phyloP scores from a whole-genome alignment of 768 basidiomycete genomes.

The Trametes elegans region DNA sequence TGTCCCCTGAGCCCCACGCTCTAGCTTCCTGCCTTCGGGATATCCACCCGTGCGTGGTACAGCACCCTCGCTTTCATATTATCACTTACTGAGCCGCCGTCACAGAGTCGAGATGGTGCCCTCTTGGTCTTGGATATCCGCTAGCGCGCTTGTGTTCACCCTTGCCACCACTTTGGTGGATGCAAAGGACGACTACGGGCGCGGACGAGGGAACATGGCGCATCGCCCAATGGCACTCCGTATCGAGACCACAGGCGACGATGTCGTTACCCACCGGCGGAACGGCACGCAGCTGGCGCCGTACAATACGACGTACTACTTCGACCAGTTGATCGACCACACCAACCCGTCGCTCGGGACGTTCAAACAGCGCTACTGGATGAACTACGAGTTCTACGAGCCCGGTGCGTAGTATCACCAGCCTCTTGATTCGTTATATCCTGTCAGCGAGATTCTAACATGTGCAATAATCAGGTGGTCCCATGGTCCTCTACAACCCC shows the following conservation, averaged over 20 bases:
- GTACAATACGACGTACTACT: constrained; percentile 40
- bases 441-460: not conserved
- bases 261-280: not conserved
- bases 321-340: constrained; percentile 54
- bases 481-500: constrained; percentile 16
- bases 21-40: too few relatives aligned
- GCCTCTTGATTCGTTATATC: not conserved
- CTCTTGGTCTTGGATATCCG: too few relatives aligned
- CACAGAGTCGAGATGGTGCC: too few relatives aligned
- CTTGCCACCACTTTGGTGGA: not conserved
- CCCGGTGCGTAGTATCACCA: too few relatives aligned
- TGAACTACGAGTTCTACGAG: constrained; percentile 63
- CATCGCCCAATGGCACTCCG: not conserved
- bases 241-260: not conserved
- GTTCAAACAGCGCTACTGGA: constrained; percentile 74
- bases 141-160: not conserved
- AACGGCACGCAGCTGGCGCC: not conserved
- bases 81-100: too few relatives aligned
- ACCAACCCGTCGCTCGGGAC: constrained; percentile 56
- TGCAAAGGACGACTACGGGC: not conserved
- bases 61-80: too few relatives aligned
- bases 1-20: too few relatives aligned
- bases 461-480: constrained; percentile 9
- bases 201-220: not conserved
- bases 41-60: too few relatives aligned